Conservation (phyloP, 306 rosid genomes). For the Ormosia emarginata region DNA sequence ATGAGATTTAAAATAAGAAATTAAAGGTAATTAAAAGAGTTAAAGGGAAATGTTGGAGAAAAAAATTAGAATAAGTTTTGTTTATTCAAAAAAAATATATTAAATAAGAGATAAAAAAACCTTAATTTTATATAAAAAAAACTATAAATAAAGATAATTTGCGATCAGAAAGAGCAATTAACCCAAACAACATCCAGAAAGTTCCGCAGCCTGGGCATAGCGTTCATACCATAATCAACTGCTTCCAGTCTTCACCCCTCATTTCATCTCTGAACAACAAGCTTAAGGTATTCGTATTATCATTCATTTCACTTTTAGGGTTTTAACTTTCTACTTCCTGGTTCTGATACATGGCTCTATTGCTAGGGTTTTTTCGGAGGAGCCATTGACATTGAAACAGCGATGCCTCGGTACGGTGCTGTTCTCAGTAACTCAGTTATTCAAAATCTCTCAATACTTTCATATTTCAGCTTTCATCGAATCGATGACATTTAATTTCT, state of each 20-base stretch:
- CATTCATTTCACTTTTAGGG: background rate
- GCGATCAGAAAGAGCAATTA: no score
- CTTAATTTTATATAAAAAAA: no score
- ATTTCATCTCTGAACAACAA: background rate
- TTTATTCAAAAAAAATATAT: no score
- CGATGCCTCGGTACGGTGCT: constrained; percentile 34
- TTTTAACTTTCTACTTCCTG: background rate
- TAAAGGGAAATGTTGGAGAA: no score
- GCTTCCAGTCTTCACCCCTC: background rate
- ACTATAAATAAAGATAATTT: no score
- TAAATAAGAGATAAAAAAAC: no score
- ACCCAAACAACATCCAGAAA: background rate
- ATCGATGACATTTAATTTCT: background rate
- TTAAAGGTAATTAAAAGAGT: no score
- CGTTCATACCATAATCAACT: background rate
- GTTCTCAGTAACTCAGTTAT: background rate
- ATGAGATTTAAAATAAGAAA: no score
- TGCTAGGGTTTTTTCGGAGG: constrained; percentile 7
- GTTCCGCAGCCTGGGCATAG: background rate
- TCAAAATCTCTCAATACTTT: background rate
- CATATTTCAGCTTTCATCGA: background rate
- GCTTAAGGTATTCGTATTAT: background rate
- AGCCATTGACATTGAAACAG: background rate
- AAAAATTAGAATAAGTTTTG: no score
- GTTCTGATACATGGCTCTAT: background rate